Evolutionary conservation across 495 filamentous ascomycete species (phyloP).

Genomic region (Neurospora pannonica): DNA sequence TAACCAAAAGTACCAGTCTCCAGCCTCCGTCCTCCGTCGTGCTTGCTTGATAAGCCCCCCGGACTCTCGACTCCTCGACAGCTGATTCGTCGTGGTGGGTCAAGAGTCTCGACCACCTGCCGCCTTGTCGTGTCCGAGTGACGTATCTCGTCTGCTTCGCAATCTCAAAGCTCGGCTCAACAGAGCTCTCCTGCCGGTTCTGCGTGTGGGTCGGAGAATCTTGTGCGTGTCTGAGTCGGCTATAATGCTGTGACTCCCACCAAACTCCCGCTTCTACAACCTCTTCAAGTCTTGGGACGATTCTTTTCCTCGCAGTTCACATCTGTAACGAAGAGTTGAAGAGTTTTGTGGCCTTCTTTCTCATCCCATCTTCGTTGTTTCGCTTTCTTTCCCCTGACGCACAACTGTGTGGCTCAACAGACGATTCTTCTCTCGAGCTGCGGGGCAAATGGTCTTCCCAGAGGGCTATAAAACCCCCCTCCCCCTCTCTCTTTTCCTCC

Average conservation of each 20-base stretch:
- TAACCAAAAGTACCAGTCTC: not conserved
- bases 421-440: not conserved
- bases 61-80: not conserved
- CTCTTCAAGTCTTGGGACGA: not conserved
- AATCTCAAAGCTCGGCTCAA: not conserved
- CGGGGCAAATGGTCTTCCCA: not conserved
- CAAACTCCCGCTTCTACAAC: not conserved
- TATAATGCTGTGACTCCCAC: not conserved
- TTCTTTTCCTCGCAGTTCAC: not conserved
- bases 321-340: not conserved
- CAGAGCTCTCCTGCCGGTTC: not conserved
- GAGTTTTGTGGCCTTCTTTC: not conserved
- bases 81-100: not conserved
- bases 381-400: not conserved
- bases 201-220: not conserved
- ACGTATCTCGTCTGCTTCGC: not conserved
- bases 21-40: not conserved
- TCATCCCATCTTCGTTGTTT: not conserved
- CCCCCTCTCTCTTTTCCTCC: not conserved
- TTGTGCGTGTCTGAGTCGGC: not conserved
- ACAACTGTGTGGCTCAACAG: not conserved
- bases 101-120: not conserved
- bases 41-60: not conserved
- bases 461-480: not conserved
- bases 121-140: not conserved